Conservation (phyloP, 768 basidiomycete species). For the Kondoa subrosea region DNA sequence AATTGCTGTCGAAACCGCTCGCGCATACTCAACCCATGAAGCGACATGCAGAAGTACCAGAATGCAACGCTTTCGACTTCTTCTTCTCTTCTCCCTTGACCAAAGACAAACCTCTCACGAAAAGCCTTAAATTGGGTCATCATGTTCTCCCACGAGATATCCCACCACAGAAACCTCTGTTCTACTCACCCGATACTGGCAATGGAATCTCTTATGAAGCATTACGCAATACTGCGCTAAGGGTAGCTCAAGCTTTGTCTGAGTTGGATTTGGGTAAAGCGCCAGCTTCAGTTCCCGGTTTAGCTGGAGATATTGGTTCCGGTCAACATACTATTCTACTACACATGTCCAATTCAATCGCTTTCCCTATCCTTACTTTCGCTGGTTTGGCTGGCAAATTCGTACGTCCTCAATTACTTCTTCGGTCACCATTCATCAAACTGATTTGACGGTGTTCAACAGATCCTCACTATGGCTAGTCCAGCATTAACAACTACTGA, state of each 20-base stretch:
- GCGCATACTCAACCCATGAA: neutral
- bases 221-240: neutral
- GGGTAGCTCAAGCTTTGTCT: neutral
- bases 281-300: neutral
- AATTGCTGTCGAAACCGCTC: neutral
- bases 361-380: conserved; percentile 24
- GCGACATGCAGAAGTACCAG: neutral
- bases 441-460: too few species aligned
- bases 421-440: conserved; percentile 2
- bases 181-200: neutral
- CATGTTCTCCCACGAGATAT: neutral
- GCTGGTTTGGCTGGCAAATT: conserved; percentile 21
- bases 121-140: neutral
- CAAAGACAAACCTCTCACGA: neutral
- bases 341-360: conserved; percentile 27
- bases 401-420: conserved; percentile 10
- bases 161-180: neutral
- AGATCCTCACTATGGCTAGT: conserved; percentile 26
- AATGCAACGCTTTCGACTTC: neutral
- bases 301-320: conserved; percentile 10
- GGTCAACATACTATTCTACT: conserved; percentile 25
- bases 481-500: conserved; percentile 27
- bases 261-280: neutral
- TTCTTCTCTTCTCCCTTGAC: neutral
- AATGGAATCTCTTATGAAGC: neutral